Conservation (phyloP, 768 basidiomycete genomes). For the Tremella fuciformis region DNA sequence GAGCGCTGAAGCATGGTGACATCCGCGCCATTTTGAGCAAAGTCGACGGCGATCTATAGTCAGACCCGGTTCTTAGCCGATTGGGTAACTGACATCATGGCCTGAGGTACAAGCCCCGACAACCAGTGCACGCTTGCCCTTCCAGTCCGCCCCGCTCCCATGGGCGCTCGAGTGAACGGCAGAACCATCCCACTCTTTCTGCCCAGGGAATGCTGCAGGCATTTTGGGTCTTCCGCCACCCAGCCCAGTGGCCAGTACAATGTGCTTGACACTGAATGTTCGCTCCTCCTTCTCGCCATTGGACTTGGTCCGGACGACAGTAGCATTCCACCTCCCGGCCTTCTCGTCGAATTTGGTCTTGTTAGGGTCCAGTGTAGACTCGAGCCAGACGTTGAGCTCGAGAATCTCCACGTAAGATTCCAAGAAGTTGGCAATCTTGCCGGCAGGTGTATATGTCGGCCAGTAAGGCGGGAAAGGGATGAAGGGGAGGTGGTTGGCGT, state of each 20-base stretch:
- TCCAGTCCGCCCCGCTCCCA: no score
- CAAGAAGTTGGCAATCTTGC: constrained; percentile 66
- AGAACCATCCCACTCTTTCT: constrained; percentile 30
- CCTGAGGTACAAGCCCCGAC: no score
- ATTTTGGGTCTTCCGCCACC: constrained; percentile 57
- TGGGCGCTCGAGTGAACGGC: constrained; percentile 40
- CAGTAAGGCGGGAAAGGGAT: constrained; percentile 58
- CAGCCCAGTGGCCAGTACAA: constrained; percentile 62
- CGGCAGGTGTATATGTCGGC: constrained; percentile 54
- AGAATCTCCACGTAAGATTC: constrained; percentile 63
- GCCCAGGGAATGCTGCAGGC: constrained; percentile 51
- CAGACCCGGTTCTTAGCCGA: no score
- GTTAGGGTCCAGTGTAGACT: constrained; percentile 33
- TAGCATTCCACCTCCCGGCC: constrained; percentile 52
- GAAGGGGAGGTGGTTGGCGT: constrained; percentile 57
- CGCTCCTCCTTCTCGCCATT: constrained; percentile 43
- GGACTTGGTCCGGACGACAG: constrained; percentile 20
- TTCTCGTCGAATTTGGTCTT: constrained; percentile 30
- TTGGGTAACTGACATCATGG: constrained; percentile 44
- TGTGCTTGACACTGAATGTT: constrained; percentile 53
- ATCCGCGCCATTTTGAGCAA: constrained; percentile 38
- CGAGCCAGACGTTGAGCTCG: constrained; percentile 66
- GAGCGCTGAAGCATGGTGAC: constrained; percentile 45
- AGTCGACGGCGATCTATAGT: constrained; percentile 42
- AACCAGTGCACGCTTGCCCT: no score